Base-by-base conservation (phyloP, 2,329 filamentous ascomycete genomes). In the Exophiala aquamarina region DNA sequence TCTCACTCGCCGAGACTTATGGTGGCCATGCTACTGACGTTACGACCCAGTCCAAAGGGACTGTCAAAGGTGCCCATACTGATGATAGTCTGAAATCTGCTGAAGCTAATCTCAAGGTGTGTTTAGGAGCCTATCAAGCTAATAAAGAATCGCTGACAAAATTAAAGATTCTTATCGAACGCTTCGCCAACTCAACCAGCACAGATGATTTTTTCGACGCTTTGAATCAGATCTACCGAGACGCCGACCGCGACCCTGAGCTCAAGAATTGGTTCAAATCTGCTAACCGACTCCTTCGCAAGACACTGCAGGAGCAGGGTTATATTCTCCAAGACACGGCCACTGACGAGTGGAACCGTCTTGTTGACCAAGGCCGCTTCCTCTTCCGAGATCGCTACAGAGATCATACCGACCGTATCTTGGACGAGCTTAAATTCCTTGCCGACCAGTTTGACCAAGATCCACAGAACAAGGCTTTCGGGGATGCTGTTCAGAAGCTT, bases 141-240 rank as follows among this genome's bases (percentile, higher is more conserved):
- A 69, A 64, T 56, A 59, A 65, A 61, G 60, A 70, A 61, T 68
- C 70, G 72, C 76, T 81, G 68, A 81, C 71, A 57, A 61, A 66
- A 37, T 69, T 72, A 15, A 76, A 88, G 81, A 89, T 83, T 7
- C 76, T 98, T 15, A 84, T 98, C 58, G 93, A 97, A 75, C 87
- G 93, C 38, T 97, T 96, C 61, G 93, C 93, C 64, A 97, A 98
- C 68, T 85, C 85, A 62, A 97, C 93, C 7, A 96, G 91, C 0
- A 82, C 84, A 26, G 86, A 94, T 55, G 89, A 95, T 57, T 74
- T 97, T 3, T 89, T 93, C 72, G 83, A 87, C 14, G 83, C 90
- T 0, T 85, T 98, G 67, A 85, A 90, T 58, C 79, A 83, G 55
- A 84, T 98, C 59, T 97, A 97, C 73, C 74, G 76, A 40, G 89